phyloP scores from a whole-genome alignment of 2,329 filamentous ascomycete genomes.

The Xylariaceae sp. region DNA sequence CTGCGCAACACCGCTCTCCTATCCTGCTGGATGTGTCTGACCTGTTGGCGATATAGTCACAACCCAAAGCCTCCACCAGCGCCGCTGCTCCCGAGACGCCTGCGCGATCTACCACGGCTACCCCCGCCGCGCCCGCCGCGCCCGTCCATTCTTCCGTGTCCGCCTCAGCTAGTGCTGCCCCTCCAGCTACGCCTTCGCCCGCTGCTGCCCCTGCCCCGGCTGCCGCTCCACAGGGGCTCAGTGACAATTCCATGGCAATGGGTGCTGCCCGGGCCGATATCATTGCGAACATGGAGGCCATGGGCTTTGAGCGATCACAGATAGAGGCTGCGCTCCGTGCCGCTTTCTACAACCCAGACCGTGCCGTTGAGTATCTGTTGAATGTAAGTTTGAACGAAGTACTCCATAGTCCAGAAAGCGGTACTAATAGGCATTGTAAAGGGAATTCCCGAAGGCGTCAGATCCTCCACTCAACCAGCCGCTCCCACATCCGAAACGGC shows the following conservation, averaged over 20 bases:
- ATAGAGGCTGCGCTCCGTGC: conserved; percentile 94
- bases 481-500: conserved; percentile 19
- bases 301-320: conserved; percentile 86
- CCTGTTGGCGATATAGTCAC: conserved; percentile 15
- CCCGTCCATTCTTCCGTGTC: conserved; percentile 39
- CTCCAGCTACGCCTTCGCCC: conserved; percentile 51
- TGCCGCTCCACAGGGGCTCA: conserved; percentile 43
- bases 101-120: conserved; percentile 47
- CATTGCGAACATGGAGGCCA: conserved; percentile 89
- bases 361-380: conserved; percentile 92
- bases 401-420: not conserved
- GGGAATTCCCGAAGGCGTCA: conserved; percentile 88
- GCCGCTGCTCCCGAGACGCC: conserved; percentile 60
- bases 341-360: conserved; percentile 94
- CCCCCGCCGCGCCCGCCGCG: conserved; percentile 45
- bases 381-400: conserved; percentile 53
- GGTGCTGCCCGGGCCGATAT: conserved; percentile 76
- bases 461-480: conserved; percentile 53
- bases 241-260: conserved; percentile 78
- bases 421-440: conserved; percentile 33
- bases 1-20: not conserved
- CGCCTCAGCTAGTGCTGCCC: conserved; percentile 42
- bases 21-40: not conserved
- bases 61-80: conserved; percentile 70
- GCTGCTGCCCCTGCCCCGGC: conserved; percentile 39